Percentiles rank a stretch among this genome's conserved stretches.
Conservation (phyloP, 2,329 filamentous ascomycete genomes). For the Neonectria coccinea region DNA sequence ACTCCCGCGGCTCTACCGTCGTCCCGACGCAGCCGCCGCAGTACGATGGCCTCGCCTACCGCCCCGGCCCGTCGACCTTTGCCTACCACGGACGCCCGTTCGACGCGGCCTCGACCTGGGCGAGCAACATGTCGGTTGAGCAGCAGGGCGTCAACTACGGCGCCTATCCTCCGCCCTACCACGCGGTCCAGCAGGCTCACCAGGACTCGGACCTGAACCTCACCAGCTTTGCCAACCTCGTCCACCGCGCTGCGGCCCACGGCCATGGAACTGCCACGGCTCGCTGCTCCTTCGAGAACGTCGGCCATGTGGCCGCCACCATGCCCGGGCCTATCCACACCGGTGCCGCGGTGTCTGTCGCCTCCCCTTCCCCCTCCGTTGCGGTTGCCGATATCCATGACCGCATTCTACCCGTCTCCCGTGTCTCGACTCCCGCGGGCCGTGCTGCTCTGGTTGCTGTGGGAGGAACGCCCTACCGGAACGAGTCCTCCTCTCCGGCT, state of each 20-base stretch:
- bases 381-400: constrained; percentile 32
- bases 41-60: constrained; percentile 41
- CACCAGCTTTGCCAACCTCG: constrained; percentile 28
- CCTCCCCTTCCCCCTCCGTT: not conserved
- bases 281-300: no score
- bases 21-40: constrained; percentile 30
- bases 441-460: constrained; percentile 36
- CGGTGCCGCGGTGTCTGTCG: not conserved
- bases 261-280: constrained; percentile 25
- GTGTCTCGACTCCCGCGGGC: constrained; percentile 23
- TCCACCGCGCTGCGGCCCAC: constrained; percentile 31
- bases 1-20: constrained; percentile 41
- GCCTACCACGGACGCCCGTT: constrained; percentile 44
- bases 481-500: constrained; percentile 42
- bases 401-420: constrained; percentile 33
- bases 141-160: constrained; percentile 40
- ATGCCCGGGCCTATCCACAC: not conserved
- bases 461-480: constrained; percentile 41
- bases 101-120: constrained; percentile 43
- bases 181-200: constrained; percentile 9
- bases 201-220: constrained; percentile 45
- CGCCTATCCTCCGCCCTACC: constrained; percentile 40
- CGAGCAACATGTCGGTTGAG: constrained; percentile 43
- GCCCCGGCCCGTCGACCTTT: constrained; percentile 36
- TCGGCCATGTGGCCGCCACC: not conserved